These are phyloP conservation scores for Hanseniaspora mollemarum DNA, from an alignment of 805 yeast species.

Conservation along the genomic window DNA sequence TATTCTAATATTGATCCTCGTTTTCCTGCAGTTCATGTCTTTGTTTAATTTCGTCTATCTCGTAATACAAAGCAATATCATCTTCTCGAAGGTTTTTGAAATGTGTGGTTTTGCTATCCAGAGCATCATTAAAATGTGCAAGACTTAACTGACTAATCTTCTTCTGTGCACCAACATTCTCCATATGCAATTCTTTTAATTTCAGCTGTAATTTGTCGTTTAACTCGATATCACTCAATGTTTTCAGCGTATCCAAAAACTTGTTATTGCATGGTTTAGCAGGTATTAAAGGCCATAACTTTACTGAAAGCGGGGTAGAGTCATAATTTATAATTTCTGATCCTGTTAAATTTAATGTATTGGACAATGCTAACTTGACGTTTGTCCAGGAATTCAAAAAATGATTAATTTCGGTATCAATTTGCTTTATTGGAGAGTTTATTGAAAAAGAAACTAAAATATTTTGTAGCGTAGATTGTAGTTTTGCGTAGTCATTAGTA, in stretches of 20 bases:
- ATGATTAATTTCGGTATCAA: slow-evolving; percentile 2
- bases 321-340: neutral
- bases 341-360: neutral
- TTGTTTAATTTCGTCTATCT: slow-evolving; percentile 12
- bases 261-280: neutral
- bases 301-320: neutral
- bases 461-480: neutral
- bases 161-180: slow-evolving; percentile 21
- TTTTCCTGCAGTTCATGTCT: neutral
- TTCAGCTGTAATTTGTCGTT: slow-evolving; percentile 24
- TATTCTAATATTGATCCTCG: neutral
- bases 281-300: neutral
- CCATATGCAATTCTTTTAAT: slow-evolving; percentile 24
- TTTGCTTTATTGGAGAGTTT: neutral
- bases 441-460: neutral
- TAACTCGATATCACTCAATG: slow-evolving; percentile 26
- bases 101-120: slow-evolving; percentile 11
- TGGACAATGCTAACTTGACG: neutral
- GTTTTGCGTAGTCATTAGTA: neutral
- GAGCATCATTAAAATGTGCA: slow-evolving; percentile 24
- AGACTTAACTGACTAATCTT: slow-evolving; percentile 18
- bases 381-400: slow-evolving; percentile 9
- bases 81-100: slow-evolving; percentile 4
- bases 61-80: slow-evolving; percentile 3
- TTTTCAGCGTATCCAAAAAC: slow-evolving; percentile 15